phyloP scores from a whole-genome alignment of 2,329 filamentous ascomycete species.

The Grosmannia serpens region DNA sequence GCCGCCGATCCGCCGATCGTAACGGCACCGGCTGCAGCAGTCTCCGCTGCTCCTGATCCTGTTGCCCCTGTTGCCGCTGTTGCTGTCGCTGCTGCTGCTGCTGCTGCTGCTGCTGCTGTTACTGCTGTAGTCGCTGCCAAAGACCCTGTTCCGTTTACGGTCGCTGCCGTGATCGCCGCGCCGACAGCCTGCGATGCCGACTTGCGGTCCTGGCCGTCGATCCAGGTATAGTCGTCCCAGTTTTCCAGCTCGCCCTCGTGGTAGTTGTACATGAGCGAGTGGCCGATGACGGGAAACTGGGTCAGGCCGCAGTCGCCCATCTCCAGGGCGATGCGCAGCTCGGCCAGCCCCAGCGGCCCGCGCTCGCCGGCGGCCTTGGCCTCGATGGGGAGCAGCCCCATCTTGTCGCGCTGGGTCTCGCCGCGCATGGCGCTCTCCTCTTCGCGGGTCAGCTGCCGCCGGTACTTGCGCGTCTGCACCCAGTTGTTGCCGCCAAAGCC shows the following conservation, averaged over 20 bases:
- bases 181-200: not conserved
- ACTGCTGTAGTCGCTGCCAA: not conserved
- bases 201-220: constrained; percentile 25
- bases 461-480: constrained; percentile 72
- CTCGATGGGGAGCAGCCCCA: constrained; percentile 70
- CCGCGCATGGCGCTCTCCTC: constrained; percentile 64
- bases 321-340: constrained; percentile 64
- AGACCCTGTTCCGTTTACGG: not conserved
- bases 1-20: not conserved
- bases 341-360: constrained; percentile 62
- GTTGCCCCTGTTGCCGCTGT: not conserved
- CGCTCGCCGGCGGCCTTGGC: constrained; percentile 63
- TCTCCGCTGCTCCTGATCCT: not conserved
- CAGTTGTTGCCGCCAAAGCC: constrained; percentile 56
- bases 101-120: not conserved
- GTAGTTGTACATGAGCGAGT: constrained; percentile 58
- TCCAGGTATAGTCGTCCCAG: constrained; percentile 48
- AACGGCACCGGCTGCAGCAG: not conserved
- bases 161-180: not conserved
- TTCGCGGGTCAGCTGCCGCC: constrained; percentile 61
- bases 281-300: constrained; percentile 64
- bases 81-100: not conserved
- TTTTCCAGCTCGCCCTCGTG: constrained; percentile 66
- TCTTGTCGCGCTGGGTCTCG: constrained; percentile 61
- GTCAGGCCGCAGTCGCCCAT: constrained; percentile 66